A percentile compares a stretch with the other conserved stretches of the same genome.
Conservation (phyloP, 148 eudicot genomes). For the Chenopodium quinoa region DNA sequence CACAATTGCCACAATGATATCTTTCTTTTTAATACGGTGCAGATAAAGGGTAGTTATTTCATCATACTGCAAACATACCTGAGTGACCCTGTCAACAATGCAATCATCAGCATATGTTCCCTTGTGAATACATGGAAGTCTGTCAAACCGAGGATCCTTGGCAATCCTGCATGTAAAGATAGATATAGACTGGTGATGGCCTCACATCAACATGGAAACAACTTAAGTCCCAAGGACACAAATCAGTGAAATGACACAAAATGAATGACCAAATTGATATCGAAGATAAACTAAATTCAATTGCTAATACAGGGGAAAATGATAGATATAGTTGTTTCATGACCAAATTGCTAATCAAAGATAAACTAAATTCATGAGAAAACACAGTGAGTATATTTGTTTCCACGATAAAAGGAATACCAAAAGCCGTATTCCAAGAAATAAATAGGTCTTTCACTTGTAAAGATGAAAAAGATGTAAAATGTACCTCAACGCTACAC, state of each 20-base stretch:
- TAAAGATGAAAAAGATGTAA: slow-evolving; percentile 7
- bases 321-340: background rate
- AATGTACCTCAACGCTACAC: slow-evolving; percentile 83
- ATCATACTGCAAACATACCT: slow-evolving; percentile 42
- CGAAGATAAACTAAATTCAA: background rate
- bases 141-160: slow-evolving; percentile 92
- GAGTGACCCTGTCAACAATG: slow-evolving; percentile 79
- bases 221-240: background rate
- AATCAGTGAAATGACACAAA: background rate
- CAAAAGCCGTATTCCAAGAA: background rate
- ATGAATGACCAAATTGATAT: background rate
- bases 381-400: background rate
- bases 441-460: background rate
- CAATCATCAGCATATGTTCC: slow-evolving; percentile 99
- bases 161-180: slow-evolving; percentile 64
- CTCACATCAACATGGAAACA: background rate
- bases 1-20: background rate
- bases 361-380: background rate
- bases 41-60: background rate
- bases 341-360: background rate
- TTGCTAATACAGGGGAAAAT: background rate
- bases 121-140: slow-evolving; percentile 90
- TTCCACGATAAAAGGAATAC: background rate
- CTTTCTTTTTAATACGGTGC: background rate
- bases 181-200: background rate